phyloP scores from a whole-genome alignment of 805 yeast genomes.

The Candida fluviatilis region DNA sequence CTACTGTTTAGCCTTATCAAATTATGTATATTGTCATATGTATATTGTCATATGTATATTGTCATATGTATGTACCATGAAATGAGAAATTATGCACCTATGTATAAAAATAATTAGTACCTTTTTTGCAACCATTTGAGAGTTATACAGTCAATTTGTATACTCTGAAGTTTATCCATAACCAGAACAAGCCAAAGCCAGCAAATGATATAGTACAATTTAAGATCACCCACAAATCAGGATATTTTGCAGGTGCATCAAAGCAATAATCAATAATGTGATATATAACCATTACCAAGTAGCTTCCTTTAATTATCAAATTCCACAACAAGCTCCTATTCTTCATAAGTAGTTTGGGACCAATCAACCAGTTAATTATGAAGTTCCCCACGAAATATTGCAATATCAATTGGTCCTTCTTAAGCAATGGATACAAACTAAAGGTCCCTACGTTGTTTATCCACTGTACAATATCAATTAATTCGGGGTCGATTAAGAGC shows the following conservation, averaged over 20 bases:
- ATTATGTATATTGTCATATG: too few relatives aligned
- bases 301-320: constrained; percentile 21
- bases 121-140: too few relatives aligned
- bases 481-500: constrained; percentile 47
- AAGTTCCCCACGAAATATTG: constrained; percentile 65
- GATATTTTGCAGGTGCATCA: constrained; percentile 57
- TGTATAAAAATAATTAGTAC: too few relatives aligned
- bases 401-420: constrained; percentile 65
- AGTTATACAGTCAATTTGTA: constrained; percentile 12
- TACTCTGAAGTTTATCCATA: constrained; percentile 68
- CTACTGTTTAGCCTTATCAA: too few relatives aligned
- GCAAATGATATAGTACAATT: constrained; percentile 73
- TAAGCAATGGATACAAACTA: constrained; percentile 83
- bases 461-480: constrained; percentile 80
- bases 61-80: too few relatives aligned
- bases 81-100: too few relatives aligned
- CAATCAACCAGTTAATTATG: constrained; percentile 43
- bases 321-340: constrained; percentile 22
- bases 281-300: constrained; percentile 42
- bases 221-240: constrained; percentile 82
- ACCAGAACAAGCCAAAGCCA: constrained; percentile 69
- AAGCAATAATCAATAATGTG: constrained; percentile 52
- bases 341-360: constrained; percentile 24
- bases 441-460: constrained; percentile 78
- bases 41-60: too few relatives aligned